These are phyloP conservation scores for Gracilaria domingensis DNA, from an alignment of 23 red algal genomes.

Conservation along the genomic window DNA sequence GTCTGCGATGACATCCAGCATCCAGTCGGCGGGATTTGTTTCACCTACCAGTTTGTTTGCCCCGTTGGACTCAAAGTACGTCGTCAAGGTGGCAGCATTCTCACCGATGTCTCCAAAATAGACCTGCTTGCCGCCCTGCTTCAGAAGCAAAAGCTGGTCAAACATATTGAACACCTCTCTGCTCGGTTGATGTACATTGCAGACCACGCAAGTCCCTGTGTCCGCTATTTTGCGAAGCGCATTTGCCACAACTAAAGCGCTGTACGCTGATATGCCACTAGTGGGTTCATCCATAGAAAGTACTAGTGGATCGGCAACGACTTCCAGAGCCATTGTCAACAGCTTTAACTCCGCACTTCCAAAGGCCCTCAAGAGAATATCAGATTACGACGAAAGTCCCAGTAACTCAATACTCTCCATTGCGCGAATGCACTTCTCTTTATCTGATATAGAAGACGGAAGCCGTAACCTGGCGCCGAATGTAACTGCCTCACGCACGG, in stretches of 20 bases:
- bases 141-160: conserved; percentile 85
- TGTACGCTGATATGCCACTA: conserved; percentile 77
- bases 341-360: conserved; percentile 65
- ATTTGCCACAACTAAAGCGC: conserved; percentile 67
- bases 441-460: conserved; percentile 47
- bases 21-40: conserved; percentile 74
- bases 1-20: conserved; percentile 84
- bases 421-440: conserved; percentile 46
- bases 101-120: conserved; percentile 91
- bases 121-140: conserved; percentile 65
- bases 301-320: conserved; percentile 77
- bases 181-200: conserved; percentile 90
- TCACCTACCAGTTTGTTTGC: conserved; percentile 33
- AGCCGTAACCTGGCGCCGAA: conserved; percentile 89
- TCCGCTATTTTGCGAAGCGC: conserved; percentile 82
- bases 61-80: conserved; percentile 80
- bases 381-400: conserved; percentile 40
- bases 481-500: conserved; percentile 78
- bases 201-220: conserved; percentile 80
- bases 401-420: conserved; percentile 80
- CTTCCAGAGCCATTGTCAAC: conserved; percentile 88
- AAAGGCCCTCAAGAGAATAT: conserved; percentile 69
- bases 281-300: conserved; percentile 95
- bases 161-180: conserved; percentile 85
- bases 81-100: conserved; percentile 31